Percentiles rank a stretch among this genome's conserved stretches.
Evolutionary conservation across 495 filamentous ascomycete genomes (phyloP).

Genomic region (Monascus purpureus): DNA sequence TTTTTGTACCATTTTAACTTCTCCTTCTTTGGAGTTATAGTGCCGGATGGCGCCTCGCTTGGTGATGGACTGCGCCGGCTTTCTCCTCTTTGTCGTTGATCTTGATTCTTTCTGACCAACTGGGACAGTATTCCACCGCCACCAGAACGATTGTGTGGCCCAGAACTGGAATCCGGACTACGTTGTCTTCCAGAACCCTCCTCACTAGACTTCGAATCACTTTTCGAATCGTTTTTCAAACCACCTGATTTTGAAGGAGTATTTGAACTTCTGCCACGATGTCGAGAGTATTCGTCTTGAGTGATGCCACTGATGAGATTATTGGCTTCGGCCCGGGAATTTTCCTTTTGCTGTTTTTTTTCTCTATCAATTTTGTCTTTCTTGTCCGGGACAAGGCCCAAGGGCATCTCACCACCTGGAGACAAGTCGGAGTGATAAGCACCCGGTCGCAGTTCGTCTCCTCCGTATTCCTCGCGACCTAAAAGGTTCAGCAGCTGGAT

Average conservation of each 20-base stretch:
- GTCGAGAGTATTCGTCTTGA: slow-evolving; percentile 13
- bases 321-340: slow-evolving; percentile 14
- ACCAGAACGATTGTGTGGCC: slow-evolving; percentile 12
- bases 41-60: slow-evolving; percentile 6
- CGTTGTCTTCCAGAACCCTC: slow-evolving; percentile 6
- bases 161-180: slow-evolving; percentile 6
- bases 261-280: slow-evolving; percentile 9
- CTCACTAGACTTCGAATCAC: slow-evolving; percentile 7
- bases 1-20: slow-evolving; percentile 24
- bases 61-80: neutral
- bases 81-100: slow-evolving; percentile 2
- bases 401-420: slow-evolving; percentile 10
- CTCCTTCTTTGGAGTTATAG: slow-evolving; percentile 13
- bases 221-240: slow-evolving; percentile 5
- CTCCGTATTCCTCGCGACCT: slow-evolving; percentile 10
- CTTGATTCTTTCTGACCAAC: slow-evolving; percentile 15
- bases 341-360: slow-evolving; percentile 8
- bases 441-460: slow-evolving; percentile 13
- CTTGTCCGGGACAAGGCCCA: slow-evolving; percentile 17
- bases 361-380: slow-evolving; percentile 18
- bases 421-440: slow-evolving; percentile 16
- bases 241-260: slow-evolving; percentile 7
- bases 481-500: slow-evolving; percentile 3
- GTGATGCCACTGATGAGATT: slow-evolving; percentile 20
- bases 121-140: slow-evolving; percentile 22